A percentile compares a stretch with the other conserved stretches of the same genome.
Conservation (phyloP, 768 basidiomycete species). For the Russula sp. region DNA sequence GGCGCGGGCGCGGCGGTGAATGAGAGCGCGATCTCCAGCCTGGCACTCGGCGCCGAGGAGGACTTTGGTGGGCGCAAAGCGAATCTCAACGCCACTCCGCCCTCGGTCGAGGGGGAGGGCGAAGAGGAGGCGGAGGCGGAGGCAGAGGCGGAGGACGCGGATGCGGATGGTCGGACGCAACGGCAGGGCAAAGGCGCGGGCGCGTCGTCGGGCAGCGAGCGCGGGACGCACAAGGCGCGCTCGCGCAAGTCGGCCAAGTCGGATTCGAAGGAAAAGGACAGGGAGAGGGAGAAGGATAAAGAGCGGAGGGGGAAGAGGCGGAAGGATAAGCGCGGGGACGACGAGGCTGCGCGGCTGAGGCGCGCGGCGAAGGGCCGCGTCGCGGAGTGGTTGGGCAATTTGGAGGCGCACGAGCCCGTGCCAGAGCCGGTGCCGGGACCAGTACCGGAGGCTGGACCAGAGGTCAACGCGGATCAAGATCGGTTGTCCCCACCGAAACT, state of each 20-base stretch:
- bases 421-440: not conserved
- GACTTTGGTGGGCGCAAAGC: constrained; percentile 31
- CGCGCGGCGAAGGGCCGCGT: constrained; percentile 61
- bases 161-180: constrained; percentile 23
- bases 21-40: constrained; percentile 45
- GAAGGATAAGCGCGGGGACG: constrained; percentile 26
- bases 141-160: not conserved
- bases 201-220: constrained; percentile 20
- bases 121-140: constrained; percentile 11
- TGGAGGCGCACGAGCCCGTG: constrained; percentile 43
- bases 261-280: constrained; percentile 20
- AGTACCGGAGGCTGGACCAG: not conserved
- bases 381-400: constrained; percentile 70
- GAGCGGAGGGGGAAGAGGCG: constrained; percentile 27
- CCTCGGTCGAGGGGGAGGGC: not conserved
- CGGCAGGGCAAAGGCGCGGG: constrained; percentile 13
- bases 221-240: constrained; percentile 21
- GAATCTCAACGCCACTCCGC: constrained; percentile 34
- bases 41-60: constrained; percentile 36
- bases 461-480: not conserved
- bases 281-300: constrained; percentile 29
- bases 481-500: not conserved
- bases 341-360: constrained; percentile 36
- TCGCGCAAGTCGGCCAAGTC: constrained; percentile 19
- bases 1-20: constrained; percentile 27